Percentiles rank a stretch among this genome's conserved stretches.
These are phyloP conservation scores for Teratosphaeria destructans DNA, from an alignment of 2,329 filamentous ascomycete genomes.

Conservation along the genomic window DNA sequence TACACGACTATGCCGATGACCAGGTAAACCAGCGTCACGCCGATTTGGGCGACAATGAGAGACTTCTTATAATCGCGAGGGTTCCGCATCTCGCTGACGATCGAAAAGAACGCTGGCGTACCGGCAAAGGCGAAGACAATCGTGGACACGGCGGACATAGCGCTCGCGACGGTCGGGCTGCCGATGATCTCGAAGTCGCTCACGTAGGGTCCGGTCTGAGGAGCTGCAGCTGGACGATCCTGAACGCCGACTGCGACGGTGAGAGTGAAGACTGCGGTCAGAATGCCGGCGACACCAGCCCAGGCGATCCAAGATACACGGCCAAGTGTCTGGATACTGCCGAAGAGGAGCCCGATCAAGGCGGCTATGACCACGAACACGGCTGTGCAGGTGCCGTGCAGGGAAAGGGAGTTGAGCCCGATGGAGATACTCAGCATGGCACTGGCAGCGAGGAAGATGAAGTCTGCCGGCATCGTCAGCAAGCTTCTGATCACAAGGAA, in stretches of 20 bases:
- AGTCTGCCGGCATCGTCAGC: constrained; percentile 45
- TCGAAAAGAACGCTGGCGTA: constrained; percentile 49
- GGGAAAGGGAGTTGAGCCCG: constrained; percentile 48
- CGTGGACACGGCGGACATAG: constrained; percentile 45
- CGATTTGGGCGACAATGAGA: constrained; percentile 44
- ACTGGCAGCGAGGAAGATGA: constrained; percentile 44
- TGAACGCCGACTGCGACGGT: constrained; percentile 41
- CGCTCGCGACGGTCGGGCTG: constrained; percentile 46
- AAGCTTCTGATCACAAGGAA: constrained; percentile 16
- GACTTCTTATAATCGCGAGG: constrained; percentile 50
- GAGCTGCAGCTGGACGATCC: constrained; percentile 49
- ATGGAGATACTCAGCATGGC: constrained; percentile 50
- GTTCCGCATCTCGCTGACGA: constrained; percentile 54
- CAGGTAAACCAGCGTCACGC: constrained; percentile 47
- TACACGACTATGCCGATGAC: constrained; percentile 50
- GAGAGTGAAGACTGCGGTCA: constrained; percentile 34
- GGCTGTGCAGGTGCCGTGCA: constrained; percentile 48
- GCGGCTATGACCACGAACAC: constrained; percentile 36
- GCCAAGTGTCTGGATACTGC: constrained; percentile 24
- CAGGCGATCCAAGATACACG: constrained; percentile 24
- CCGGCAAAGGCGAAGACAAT: constrained; percentile 50
- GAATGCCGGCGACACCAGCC: constrained; percentile 15
- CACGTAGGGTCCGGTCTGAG: constrained; percentile 46
- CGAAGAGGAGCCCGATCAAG: constrained; percentile 27
- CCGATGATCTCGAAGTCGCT: constrained; percentile 47